These are phyloP conservation scores for Neocucurbitaria cava DNA, from an alignment of 2,329 filamentous ascomycete species.

Conservation along the genomic window DNA sequence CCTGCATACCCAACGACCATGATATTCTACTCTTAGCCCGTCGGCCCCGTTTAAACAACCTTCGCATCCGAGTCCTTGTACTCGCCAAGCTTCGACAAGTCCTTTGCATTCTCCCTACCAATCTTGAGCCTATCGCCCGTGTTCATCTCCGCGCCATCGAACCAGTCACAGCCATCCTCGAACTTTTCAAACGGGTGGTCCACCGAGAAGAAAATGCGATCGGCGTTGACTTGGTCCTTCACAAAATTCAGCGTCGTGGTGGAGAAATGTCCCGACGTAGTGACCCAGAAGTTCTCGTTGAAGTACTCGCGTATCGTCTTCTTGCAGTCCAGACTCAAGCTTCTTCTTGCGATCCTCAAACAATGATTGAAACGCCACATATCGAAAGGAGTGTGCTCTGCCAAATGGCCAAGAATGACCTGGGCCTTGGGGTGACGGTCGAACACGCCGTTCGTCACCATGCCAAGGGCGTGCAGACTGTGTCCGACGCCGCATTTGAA, in stretches of 20 bases:
- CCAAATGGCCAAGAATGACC: slow-evolving; percentile 57
- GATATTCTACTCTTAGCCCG: not conserved
- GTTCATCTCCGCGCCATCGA: slow-evolving; percentile 51
- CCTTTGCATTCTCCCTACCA: slow-evolving; percentile 57
- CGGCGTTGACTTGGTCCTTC: slow-evolving; percentile 57
- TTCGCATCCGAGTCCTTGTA: slow-evolving; percentile 32
- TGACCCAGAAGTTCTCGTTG: slow-evolving; percentile 63
- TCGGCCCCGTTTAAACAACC: slow-evolving; percentile 9
- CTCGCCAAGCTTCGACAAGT: slow-evolving; percentile 43
- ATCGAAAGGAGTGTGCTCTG: slow-evolving; percentile 60
- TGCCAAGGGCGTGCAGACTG: slow-evolving; percentile 62
- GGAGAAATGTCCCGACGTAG: slow-evolving; percentile 64
- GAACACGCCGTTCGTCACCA: slow-evolving; percentile 60
- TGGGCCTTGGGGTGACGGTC: slow-evolving; percentile 57
- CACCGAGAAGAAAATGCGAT: slow-evolving; percentile 61
- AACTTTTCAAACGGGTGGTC: slow-evolving; percentile 61
- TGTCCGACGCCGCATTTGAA: too few relatives aligned
- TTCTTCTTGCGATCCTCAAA: slow-evolving; percentile 64
- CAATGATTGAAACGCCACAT: slow-evolving; percentile 55
- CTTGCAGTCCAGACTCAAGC: slow-evolving; percentile 52
- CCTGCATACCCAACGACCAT: not conserved
- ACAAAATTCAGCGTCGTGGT: slow-evolving; percentile 61
- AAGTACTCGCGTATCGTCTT: slow-evolving; percentile 61
- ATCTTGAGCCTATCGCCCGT: slow-evolving; percentile 50
- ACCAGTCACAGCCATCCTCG: slow-evolving; percentile 53